A percentile compares a stretch with the other conserved stretches of the same genome.
Evolutionary conservation across 768 basidiomycete genomes (phyloP).

Genomic region (Rubroboletus pulcherrimus): DNA sequence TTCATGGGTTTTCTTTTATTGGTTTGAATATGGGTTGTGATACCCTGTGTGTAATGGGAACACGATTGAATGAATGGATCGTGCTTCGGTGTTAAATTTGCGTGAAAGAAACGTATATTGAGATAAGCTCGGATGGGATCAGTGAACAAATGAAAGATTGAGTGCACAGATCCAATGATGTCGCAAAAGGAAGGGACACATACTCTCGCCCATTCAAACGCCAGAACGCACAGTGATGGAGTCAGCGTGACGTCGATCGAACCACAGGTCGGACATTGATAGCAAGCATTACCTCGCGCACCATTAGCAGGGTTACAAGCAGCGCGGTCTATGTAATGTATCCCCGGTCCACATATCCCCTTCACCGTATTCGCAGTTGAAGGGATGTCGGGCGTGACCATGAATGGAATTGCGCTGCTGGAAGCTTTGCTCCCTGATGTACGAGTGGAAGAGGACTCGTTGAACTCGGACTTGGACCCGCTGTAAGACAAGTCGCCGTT

Average conservation of each 20-base stretch:
- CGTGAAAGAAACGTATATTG: neutral
- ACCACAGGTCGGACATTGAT: neutral
- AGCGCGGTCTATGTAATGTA: neutral
- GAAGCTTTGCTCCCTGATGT: neutral
- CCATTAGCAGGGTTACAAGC: neutral
- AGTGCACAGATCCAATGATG: neutral
- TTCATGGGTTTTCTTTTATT: neutral
- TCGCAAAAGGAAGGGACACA: neutral
- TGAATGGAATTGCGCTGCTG: neutral
- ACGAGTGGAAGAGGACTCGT: neutral
- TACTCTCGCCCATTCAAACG: neutral
- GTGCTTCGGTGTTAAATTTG: neutral
- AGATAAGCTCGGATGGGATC: neutral
- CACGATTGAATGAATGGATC: neutral
- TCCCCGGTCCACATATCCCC: neutral
- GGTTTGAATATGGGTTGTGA: neutral
- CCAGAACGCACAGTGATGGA: neutral
- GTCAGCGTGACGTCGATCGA: neutral
- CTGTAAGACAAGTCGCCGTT: neutral
- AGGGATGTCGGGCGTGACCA: neutral
- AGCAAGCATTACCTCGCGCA: neutral
- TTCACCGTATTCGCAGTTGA: neutral
- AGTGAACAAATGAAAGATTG: neutral
- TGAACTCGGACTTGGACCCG: neutral
- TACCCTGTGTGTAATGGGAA: neutral